phyloP scores from a whole-genome alignment of 1,139 yeast species.

The Sporopachydermia cereana region DNA sequence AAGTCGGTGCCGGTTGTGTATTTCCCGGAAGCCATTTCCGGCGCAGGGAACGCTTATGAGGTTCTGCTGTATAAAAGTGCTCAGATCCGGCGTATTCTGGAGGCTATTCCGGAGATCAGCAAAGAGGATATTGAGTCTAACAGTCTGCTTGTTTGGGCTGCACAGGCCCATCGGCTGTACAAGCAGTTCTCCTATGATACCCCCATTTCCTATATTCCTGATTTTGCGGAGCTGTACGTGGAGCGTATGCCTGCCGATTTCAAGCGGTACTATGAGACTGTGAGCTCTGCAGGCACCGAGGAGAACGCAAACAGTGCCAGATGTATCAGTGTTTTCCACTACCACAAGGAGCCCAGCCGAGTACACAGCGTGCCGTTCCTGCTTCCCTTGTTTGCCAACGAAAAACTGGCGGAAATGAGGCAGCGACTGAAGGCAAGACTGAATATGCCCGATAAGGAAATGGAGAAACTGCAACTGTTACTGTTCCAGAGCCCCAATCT shows the following conservation, averaged over 20 bases:
- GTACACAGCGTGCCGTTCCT: conserved; percentile 86
- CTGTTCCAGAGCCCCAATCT: conserved; percentile 24
- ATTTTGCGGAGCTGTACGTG: conserved; percentile 21
- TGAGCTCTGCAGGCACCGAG: conserved; percentile 13
- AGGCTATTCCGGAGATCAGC: conserved; percentile 20
- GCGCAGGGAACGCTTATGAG: conserved; percentile 7
- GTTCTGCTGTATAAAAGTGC: conserved; percentile 5
- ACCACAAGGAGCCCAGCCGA: conserved; percentile 55
- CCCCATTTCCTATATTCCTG: conserved; percentile 18
- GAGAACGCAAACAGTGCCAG: conserved; percentile 17
- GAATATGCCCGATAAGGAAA: conserved; percentile 72
- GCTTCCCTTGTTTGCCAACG: conserved; percentile 55
- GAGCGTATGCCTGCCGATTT: conserved; percentile 22
- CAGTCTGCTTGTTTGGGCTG: conserved; percentile 9
- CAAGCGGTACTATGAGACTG: conserved; percentile 16
- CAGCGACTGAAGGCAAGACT: conserved; percentile 52
- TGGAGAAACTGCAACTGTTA: conserved; percentile 62
- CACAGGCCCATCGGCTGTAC: conserved; percentile 15
- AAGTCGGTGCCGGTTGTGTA: conserved; percentile 38
- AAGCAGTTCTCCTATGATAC: conserved; percentile 12
- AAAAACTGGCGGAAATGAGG: conserved; percentile 52
- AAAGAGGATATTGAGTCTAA: conserved; percentile 9
- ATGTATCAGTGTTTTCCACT: conserved; percentile 52
- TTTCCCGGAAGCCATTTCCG: conserved; percentile 23
- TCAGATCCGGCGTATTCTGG: conserved; percentile 5